Evolutionary conservation across 148 eudicot genomes (phyloP).

Genomic region (Rhododendron mucronatum): DNA sequence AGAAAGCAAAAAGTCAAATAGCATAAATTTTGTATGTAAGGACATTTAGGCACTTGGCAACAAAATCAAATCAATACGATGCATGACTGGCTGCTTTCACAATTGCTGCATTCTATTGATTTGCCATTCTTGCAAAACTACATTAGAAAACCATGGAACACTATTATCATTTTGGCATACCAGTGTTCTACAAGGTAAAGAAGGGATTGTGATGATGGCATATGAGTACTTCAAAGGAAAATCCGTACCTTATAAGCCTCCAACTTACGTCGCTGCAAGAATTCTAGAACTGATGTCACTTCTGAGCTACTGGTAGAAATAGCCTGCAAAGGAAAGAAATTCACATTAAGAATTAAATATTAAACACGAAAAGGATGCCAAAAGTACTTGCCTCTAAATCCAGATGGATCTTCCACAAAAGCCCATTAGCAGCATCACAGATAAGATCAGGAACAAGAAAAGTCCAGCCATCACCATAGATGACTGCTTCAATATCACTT

Average conservation of each 20-base stretch:
- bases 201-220: not conserved
- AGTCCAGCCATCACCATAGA: conserved; percentile 81
- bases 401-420: conserved; percentile 83
- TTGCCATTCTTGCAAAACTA: not conserved
- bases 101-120: not conserved
- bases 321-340: conserved; percentile 48
- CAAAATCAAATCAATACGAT: not conserved
- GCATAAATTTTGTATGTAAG: not conserved
- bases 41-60: not conserved
- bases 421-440: conserved; percentile 67
- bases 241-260: conserved; percentile 76
- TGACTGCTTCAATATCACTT: conserved; percentile 40
- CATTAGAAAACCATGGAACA: not conserved
- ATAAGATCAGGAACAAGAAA: conserved; percentile 92
- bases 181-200: not conserved
- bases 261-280: conserved; percentile 79
- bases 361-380: not conserved
- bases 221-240: not conserved
- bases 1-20: conserved; percentile 14
- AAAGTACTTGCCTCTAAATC: conserved; percentile 74
- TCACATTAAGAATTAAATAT: conserved; percentile 11
- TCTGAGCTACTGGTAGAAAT: conserved; percentile 94
- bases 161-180: not conserved
- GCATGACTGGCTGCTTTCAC: not conserved
- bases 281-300: conserved; percentile 66